Evolutionary conservation across 169 alveolate genomes (phyloP), one percentile per base, ranked within the genome.

Genomic region (Plasmodium sp.): DNA sequence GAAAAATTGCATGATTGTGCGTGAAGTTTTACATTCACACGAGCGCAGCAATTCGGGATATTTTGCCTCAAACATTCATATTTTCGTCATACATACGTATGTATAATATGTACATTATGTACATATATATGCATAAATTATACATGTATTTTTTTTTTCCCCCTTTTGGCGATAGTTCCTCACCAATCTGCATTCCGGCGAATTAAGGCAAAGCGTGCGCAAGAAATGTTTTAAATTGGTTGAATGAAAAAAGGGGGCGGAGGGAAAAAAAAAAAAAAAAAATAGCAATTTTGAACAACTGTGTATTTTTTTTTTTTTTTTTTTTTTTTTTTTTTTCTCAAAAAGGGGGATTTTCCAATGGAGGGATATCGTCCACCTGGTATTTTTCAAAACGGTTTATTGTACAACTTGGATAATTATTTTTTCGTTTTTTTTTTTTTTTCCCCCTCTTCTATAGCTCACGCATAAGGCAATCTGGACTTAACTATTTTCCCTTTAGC

Each of bases 241-340:
- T 43, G 5, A 80, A 18, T 27, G 39, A 5, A 79, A 79, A 39
- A 18, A 14, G 77, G 3, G 77, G 39, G 36, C 18, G 27, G 48
- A 75, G 48, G 7, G 34, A 75, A 75, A 75, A n/a, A 81, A 81
- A 82, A 27, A 82, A 16, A 54, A 14, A 82, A 82, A 54, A 58
- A 56, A 56, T 82, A 82, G 81, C 33, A 82, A 54, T 31, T 82
- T 54, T 82, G 31, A 82, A 56, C 81, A 82, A 56, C 91, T 82
- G 81, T 56, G 91, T 56, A 56, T 82, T 54, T 41, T 31, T 82
- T 56, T 79, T 82, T 82, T 82, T 82, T 58, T 56, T 22, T 22
- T 22, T 22, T 22, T 22, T 22, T 22, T 22, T 22, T 22, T 22
- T 22, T 22, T 22, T 22, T 22, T 22, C 27, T 22, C 27, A 22